Conservation (phyloP, 805 yeast species). For the Schizosaccharomyces octosporus region DNA sequence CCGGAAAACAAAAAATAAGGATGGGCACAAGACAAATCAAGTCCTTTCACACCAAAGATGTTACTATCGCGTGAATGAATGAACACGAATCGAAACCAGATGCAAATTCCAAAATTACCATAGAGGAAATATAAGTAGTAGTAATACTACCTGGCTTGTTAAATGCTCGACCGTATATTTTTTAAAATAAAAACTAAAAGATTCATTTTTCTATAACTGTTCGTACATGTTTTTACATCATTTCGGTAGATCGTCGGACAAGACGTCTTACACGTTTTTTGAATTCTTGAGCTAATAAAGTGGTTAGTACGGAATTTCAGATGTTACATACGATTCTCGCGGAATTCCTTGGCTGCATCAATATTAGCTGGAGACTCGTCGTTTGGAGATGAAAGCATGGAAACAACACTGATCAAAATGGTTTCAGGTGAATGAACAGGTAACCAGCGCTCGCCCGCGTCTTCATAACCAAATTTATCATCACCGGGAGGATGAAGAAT, state of each 20-base stretch:
- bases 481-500: constrained; percentile 75
- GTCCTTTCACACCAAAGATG: too few relatives aligned
- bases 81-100: too few relatives aligned
- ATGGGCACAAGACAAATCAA: too few relatives aligned
- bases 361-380: constrained; percentile 87
- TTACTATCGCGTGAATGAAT: too few relatives aligned
- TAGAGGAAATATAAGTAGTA: too few relatives aligned
- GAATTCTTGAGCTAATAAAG: constrained; percentile 18
- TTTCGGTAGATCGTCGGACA: constrained; percentile 5
- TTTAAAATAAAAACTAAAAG: too few relatives aligned
- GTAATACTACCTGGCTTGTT: too few relatives aligned
- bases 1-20: too few relatives aligned
- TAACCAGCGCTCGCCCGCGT: constrained; percentile 73
- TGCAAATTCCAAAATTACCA: too few relatives aligned
- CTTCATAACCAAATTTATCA: constrained; percentile 66
- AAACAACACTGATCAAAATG: constrained; percentile 55
- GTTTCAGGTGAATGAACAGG: constrained; percentile 80
- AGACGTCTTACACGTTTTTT: constrained; percentile 46
- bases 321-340: constrained; percentile 28
- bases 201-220: too few relatives aligned
- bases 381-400: constrained; percentile 74
- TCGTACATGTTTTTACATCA: background rate
- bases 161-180: too few relatives aligned
- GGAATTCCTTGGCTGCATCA: constrained; percentile 70
- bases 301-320: background rate